These are phyloP conservation scores for Ceratonia siliqua DNA, from an alignment of 306 rosid species.

Conservation along the genomic window DNA sequence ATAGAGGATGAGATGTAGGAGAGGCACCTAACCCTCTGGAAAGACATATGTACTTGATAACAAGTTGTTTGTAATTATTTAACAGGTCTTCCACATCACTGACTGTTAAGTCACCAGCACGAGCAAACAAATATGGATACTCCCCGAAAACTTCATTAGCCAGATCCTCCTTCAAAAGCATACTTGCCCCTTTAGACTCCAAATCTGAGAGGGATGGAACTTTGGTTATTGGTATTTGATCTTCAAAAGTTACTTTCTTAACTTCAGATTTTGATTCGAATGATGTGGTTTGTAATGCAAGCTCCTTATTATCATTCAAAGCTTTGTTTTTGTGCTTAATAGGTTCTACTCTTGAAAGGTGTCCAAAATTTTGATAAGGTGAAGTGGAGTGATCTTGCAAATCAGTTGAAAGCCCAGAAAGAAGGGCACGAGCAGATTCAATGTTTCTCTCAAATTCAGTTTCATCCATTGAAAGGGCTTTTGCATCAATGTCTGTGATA, in stretches of 20 bases:
- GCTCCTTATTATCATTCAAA: constrained; percentile 46
- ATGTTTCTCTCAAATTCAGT: constrained; percentile 81
- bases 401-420: constrained; percentile 75
- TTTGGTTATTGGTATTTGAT: constrained; percentile 47
- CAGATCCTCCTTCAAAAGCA: constrained; percentile 72
- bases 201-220: constrained; percentile 84
- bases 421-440: constrained; percentile 89
- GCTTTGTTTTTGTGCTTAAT: constrained; percentile 42
- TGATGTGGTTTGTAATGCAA: constrained; percentile 40
- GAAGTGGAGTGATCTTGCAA: constrained; percentile 49
- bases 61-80: constrained; percentile 81
- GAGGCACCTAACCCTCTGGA: constrained; percentile 70
- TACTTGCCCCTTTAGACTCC: constrained; percentile 83
- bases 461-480: constrained; percentile 91
- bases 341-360: constrained; percentile 40
- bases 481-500: constrained; percentile 88
- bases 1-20: constrained; percentile 43
- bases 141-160: constrained; percentile 66
- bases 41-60: constrained; percentile 79
- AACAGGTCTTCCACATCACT: constrained; percentile 81
- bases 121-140: constrained; percentile 80
- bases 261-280: constrained; percentile 48
- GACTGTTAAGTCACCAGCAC: constrained; percentile 71
- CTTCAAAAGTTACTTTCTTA: constrained; percentile 46
- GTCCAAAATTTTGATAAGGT: constrained; percentile 48